These are phyloP conservation scores for Uncinocarpus reesii DNA, from an alignment of 2,329 filamentous ascomycete species.

Conservation along the genomic window DNA sequence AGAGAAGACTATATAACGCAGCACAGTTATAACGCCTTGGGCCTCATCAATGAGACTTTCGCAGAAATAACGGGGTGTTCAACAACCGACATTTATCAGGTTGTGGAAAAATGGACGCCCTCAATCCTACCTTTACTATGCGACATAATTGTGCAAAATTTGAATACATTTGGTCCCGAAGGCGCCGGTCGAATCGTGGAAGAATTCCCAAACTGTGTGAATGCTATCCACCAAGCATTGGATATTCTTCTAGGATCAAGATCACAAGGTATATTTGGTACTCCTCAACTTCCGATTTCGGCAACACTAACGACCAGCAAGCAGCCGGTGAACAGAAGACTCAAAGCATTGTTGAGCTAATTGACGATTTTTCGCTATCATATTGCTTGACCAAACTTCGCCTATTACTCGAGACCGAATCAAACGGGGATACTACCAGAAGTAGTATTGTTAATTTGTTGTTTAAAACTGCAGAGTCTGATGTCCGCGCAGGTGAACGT, in stretches of 20 bases:
- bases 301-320: not conserved
- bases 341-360: constrained; percentile 28
- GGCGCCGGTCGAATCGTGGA: constrained; percentile 25
- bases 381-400: constrained; percentile 36
- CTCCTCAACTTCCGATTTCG: not conserved
- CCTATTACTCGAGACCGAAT: constrained; percentile 29
- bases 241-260: constrained; percentile 27
- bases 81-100: not conserved
- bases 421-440: constrained; percentile 20
- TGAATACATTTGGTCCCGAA: constrained; percentile 22
- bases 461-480: constrained; percentile 32
- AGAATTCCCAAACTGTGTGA: constrained; percentile 22
- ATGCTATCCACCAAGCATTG: constrained; percentile 25
- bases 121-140: constrained; percentile 26
- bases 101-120: constrained; percentile 12
- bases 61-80: constrained; percentile 10
- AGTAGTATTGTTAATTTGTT: constrained; percentile 31
- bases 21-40: constrained; percentile 27
- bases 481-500: constrained; percentile 26
- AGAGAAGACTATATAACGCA: constrained; percentile 32
- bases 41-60: constrained; percentile 27
- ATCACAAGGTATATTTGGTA: constrained; percentile 14
- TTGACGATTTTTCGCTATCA: constrained; percentile 36
- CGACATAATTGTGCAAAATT: constrained; percentile 28
- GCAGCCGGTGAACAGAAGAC: constrained; percentile 23